These are phyloP conservation scores for Rutidosis leptorrhynchoides DNA, from an alignment of 129 eudicot genomes.

Conservation along the genomic window DNA sequence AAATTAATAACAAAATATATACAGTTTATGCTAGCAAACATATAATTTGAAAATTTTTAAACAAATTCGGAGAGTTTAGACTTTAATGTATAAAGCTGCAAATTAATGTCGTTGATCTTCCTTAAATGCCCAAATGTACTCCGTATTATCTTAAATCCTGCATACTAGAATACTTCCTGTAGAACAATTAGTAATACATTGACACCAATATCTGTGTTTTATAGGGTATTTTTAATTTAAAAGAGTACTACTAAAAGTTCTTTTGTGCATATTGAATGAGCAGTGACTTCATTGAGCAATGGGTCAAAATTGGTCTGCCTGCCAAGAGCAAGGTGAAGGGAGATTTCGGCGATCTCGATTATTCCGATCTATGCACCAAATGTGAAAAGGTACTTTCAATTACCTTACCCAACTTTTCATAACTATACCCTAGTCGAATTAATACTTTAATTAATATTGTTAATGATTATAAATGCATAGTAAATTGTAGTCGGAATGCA, in stretches of 20 bases:
- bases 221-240: not conserved
- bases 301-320: conserved; percentile 80
- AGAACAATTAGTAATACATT: not conserved
- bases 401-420: conserved; percentile 1
- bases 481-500: too few relatives aligned
- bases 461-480: not conserved
- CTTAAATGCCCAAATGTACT: not conserved
- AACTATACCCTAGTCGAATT: not conserved
- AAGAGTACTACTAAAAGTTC: conserved; percentile 5
- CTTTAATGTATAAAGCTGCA: not conserved
- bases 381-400: conserved; percentile 69
- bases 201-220: not conserved
- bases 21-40: too few relatives aligned
- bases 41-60: too few relatives aligned
- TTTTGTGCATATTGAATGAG: conserved; percentile 8
- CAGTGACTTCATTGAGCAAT: conserved; percentile 86
- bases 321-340: conserved; percentile 79
- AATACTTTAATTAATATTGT: too few relatives aligned
- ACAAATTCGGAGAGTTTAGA: not conserved
- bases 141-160: not conserved
- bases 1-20: too few relatives aligned
- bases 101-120: not conserved
- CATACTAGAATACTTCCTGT: not conserved
- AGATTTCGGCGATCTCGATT: conserved; percentile 34
- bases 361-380: conserved; percentile 49